A percentile compares a stretch with the other conserved stretches of the same genome.
Evolutionary conservation across 495 filamentous ascomycete species (phyloP).

Genomic region (Saxophila tyrrhenica): DNA sequence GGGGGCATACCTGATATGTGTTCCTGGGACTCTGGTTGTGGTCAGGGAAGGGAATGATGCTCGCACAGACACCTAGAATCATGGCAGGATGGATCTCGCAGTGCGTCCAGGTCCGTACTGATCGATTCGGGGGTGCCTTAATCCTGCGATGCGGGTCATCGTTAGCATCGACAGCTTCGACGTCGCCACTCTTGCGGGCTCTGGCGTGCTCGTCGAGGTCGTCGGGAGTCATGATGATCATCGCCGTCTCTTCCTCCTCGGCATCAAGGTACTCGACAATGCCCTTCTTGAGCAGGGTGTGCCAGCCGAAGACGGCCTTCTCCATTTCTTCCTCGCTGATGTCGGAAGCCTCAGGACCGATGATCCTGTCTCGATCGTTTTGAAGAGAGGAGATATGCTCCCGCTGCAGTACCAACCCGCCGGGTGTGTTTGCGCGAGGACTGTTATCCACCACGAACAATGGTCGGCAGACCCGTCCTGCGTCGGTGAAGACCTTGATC

Average conservation of each 20-base stretch:
- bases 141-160: constrained; percentile 65
- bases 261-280: constrained; percentile 93
- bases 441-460: constrained; percentile 82
- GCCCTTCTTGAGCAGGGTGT: constrained; percentile 66
- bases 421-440: constrained; percentile 54
- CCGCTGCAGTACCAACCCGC: constrained; percentile 71
- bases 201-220: constrained; percentile 62
- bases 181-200: constrained; percentile 51
- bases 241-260: constrained; percentile 94
- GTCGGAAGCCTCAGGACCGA: constrained; percentile 27
- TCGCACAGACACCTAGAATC: constrained; percentile 95
- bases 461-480: constrained; percentile 84
- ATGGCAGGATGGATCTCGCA: constrained; percentile 99
- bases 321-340: constrained; percentile 45
- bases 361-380: constrained; percentile 47
- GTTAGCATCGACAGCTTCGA: constrained; percentile 38
- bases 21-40: constrained; percentile 99
- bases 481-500: constrained; percentile 97
- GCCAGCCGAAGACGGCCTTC: constrained; percentile 70
- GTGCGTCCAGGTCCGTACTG: constrained; percentile 84
- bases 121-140: constrained; percentile 69
- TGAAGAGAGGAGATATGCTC: constrained; percentile 62
- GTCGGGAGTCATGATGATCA: constrained; percentile 98
- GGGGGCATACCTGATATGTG: no score
- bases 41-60: constrained; percentile 98